phyloP scores from a whole-genome alignment of 73 alveolate genomes.

The Tetrahymena elliotti region DNA sequence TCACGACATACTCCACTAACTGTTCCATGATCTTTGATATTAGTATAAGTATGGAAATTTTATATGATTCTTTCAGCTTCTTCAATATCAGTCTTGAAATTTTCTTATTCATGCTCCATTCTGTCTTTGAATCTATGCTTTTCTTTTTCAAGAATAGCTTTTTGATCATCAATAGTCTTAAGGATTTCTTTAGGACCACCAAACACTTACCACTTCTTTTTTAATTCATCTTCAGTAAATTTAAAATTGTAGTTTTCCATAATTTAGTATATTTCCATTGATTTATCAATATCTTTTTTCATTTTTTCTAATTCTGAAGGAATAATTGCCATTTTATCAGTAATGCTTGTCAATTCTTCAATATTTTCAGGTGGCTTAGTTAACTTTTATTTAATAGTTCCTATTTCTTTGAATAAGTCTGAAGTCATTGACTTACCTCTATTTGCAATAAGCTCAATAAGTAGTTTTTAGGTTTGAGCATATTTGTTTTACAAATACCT shows the following conservation, averaged over 20 bases:
- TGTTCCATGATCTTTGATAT: conserved; percentile 82
- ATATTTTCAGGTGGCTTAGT: conserved; percentile 88
- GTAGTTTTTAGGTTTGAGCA: conserved; percentile 74
- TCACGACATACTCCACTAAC: conserved; percentile 79
- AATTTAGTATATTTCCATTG: conserved; percentile 78
- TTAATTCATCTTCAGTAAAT: conserved; percentile 79
- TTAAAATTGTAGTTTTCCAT: conserved; percentile 89
- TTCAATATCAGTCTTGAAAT: conserved; percentile 87
- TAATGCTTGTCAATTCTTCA: conserved; percentile 91
- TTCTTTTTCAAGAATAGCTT: conserved; percentile 86
- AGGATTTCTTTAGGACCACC: conserved; percentile 92
- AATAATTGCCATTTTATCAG: conserved; percentile 79
- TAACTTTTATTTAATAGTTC: conserved; percentile 83
- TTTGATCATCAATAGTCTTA: conserved; percentile 75
- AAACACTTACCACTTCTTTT: conserved; percentile 90
- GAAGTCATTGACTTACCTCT: conserved; percentile 87
- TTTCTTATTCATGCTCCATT: conserved; percentile 89
- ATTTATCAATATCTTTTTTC: conserved; percentile 74
- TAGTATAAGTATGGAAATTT: conserved; percentile 82
- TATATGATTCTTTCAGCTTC: conserved; percentile 81
- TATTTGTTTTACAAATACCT: conserved; percentile 48
- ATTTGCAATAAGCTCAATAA: conserved; percentile 86
- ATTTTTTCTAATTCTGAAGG: conserved; percentile 89
- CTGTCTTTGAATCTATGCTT: conserved; percentile 83
- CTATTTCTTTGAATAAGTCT: conserved; percentile 80